A percentile compares a stretch with the other conserved stretches of the same genome.
Evolutionary conservation across 768 basidiomycete species (phyloP).

Genomic region (Piloderma croceum): DNA sequence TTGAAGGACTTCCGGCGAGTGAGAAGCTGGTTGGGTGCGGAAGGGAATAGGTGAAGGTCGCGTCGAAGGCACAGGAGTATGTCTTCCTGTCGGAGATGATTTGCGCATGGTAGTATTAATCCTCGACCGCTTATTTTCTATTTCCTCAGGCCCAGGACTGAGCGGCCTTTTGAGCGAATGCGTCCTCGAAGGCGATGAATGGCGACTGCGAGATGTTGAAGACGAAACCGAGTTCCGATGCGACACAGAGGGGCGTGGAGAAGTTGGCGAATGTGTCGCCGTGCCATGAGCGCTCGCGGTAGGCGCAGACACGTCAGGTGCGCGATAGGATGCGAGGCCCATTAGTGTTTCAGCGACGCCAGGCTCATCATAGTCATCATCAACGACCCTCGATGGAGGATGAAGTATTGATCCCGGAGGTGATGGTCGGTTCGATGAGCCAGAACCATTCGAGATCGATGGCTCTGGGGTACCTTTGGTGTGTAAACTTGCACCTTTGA

Average conservation of each 20-base stretch:
- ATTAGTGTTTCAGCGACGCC: constrained; percentile 84
- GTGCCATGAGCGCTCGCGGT: constrained; percentile 25
- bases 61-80: constrained; percentile 48
- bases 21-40: constrained; percentile 63
- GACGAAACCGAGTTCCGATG: constrained; percentile 69
- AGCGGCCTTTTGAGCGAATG: constrained; percentile 58
- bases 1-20: constrained; percentile 63
- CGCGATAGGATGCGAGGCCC: constrained; percentile 47
- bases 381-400: constrained; percentile 63
- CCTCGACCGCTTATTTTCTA: constrained; percentile 58
- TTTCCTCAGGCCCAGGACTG: constrained; percentile 62
- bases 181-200: constrained; percentile 50
- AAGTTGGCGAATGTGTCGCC: constrained; percentile 48
- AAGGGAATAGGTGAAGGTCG: constrained; percentile 70
- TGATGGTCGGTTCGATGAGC: constrained; percentile 57
- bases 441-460: constrained; percentile 59
- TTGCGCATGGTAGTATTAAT: constrained; percentile 49
- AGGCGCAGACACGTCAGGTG: constrained; percentile 24
- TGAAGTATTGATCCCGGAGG: constrained; percentile 58
- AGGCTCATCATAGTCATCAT: constrained; percentile 91
- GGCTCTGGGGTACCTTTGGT: constrained; percentile 53
- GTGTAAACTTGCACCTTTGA: constrained; percentile 25
- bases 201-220: constrained; percentile 53
- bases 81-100: constrained; percentile 47
- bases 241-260: constrained; percentile 39